These are phyloP conservation scores for Pleurotus giganteus DNA, from an alignment of 768 basidiomycete genomes.

Conservation along the genomic window DNA sequence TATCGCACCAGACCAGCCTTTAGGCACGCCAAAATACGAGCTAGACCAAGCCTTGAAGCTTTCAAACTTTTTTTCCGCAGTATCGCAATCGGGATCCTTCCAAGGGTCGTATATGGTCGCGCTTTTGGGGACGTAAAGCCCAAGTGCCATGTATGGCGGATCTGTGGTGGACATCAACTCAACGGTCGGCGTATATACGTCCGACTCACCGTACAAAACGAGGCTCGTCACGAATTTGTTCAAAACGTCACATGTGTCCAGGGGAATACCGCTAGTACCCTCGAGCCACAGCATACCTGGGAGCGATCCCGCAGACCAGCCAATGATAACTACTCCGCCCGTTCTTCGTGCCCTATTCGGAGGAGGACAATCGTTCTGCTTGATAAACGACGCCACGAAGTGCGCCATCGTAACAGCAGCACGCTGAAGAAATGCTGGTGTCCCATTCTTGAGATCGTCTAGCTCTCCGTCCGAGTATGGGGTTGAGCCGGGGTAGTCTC, in stretches of 20 bases:
- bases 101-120: constrained; percentile 19
- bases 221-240: constrained; percentile 13
- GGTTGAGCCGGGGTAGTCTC: constrained; percentile 16
- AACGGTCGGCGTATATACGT: not conserved
- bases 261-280: constrained; percentile 6
- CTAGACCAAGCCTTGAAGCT: constrained; percentile 12
- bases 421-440: constrained; percentile 12
- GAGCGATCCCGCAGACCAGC: constrained; percentile 19
- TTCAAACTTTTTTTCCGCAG: constrained; percentile 11
- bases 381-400: constrained; percentile 17
- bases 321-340: constrained; percentile 19
- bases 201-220: constrained; percentile 16
- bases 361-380: constrained; percentile 16
- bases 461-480: constrained; percentile 20
- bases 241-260: constrained; percentile 3
- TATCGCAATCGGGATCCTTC: constrained; percentile 19
- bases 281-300: constrained; percentile 7
- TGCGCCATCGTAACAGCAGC: constrained; percentile 17
- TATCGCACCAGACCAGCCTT: constrained; percentile 9
- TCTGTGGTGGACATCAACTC: constrained; percentile 19
- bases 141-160: constrained; percentile 28
- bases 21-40: constrained; percentile 18
- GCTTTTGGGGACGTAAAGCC: constrained; percentile 20
- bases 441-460: constrained; percentile 16
- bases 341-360: constrained; percentile 9